Conservation (phyloP, 2,329 filamentous ascomycete genomes). For the Sporothrix variecibatus region DNA sequence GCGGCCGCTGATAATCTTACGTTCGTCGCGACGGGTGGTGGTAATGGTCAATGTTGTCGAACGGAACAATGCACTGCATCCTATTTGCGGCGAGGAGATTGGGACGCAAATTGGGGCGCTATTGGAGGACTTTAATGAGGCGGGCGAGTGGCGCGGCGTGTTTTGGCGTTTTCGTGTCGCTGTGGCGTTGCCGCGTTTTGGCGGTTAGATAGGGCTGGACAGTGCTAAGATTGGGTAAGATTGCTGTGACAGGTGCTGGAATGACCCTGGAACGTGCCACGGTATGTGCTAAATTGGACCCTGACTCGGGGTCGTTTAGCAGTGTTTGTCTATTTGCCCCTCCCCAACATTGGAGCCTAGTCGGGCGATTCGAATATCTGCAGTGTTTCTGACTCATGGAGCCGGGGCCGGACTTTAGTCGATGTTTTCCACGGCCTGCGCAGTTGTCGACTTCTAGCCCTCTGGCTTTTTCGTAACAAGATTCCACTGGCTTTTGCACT, state of each 20-base stretch:
- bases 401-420: background rate
- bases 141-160: background rate
- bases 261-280: background rate
- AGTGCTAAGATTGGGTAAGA: background rate
- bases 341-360: background rate
- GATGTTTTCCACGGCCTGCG: background rate
- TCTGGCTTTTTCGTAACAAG: background rate
- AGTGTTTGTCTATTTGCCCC: background rate
- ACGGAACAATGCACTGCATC: background rate
- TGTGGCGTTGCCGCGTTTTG: slow-evolving; percentile 1
- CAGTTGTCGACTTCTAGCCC: background rate
- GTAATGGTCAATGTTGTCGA: background rate
- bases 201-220: background rate
- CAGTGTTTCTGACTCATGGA: background rate
- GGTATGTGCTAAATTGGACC: background rate
- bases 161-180: slow-evolving; percentile 19
- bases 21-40: background rate
- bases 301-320: background rate
- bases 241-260: background rate
- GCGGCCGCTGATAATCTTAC: background rate
- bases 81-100: background rate
- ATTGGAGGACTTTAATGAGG: slow-evolving; percentile 23
- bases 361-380: background rate
- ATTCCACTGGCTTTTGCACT: background rate
- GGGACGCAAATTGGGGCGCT: background rate